Percentiles rank a stretch among this genome's conserved stretches.
Conservation (phyloP, 2,329 filamentous ascomycete species). For the Byssochlamys sp. region DNA sequence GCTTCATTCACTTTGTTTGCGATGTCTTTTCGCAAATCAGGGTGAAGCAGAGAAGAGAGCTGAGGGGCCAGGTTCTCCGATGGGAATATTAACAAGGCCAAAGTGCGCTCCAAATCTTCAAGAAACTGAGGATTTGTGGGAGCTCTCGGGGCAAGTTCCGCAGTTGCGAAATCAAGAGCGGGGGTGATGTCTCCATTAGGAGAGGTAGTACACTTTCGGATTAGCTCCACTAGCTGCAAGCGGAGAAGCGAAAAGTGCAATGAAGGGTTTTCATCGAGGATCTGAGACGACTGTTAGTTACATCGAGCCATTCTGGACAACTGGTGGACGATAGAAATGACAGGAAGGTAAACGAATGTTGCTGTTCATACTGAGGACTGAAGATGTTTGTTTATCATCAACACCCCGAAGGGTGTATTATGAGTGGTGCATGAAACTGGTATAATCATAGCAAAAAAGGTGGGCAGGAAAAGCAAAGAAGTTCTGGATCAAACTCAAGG, state of each 20-base stretch:
- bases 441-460: slow-evolving; percentile 74
- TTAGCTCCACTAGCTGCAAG: slow-evolving; percentile 87
- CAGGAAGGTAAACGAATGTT: slow-evolving; percentile 11
- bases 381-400: slow-evolving; percentile 78
- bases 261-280: slow-evolving; percentile 70
- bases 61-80: slow-evolving; percentile 68
- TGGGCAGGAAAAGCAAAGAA: slow-evolving; percentile 7
- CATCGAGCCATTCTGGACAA: not conserved
- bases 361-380: slow-evolving; percentile 77
- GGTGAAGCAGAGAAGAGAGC: slow-evolving; percentile 66
- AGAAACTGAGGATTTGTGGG: slow-evolving; percentile 73
- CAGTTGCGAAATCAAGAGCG: slow-evolving; percentile 77
- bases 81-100: slow-evolving; percentile 82
- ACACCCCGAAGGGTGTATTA: slow-evolving; percentile 65
- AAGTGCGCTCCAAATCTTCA: slow-evolving; percentile 79
- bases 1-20: slow-evolving; percentile 82
- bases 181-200: slow-evolving; percentile 64
- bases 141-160: slow-evolving; percentile 77
- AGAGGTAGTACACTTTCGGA: slow-evolving; percentile 61
- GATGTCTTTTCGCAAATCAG: slow-evolving; percentile 69
- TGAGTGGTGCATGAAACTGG: slow-evolving; percentile 99
- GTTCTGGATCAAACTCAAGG: not conserved
- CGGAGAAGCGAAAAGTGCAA: slow-evolving; percentile 84
- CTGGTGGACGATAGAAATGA: slow-evolving; percentile 2
- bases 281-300: slow-evolving; percentile 43